Percentiles rank a stretch among this genome's conserved stretches.
Evolutionary conservation across 352 stramenopile species (phyloP).

Genomic region (Thalassiosira exigua): DNA sequence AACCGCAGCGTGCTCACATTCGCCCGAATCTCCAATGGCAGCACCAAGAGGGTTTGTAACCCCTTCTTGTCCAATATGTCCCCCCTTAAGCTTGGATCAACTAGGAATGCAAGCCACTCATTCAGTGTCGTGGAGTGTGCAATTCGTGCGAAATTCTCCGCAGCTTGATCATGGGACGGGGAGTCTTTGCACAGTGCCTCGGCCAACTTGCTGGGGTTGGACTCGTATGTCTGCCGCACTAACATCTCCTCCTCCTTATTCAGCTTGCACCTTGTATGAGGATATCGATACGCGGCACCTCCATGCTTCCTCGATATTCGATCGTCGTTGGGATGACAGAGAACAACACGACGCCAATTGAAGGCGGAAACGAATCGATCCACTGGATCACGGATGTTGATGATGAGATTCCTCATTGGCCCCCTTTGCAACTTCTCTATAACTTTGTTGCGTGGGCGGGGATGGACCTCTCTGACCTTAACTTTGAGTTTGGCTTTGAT

Average conservation of each 20-base stretch:
- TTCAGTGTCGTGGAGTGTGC: neutral
- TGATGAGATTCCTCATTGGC: slow-evolving; percentile 12
- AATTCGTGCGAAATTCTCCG: slow-evolving; percentile 8
- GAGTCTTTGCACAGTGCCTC: slow-evolving; percentile 31
- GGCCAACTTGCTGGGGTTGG: neutral
- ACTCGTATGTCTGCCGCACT: slow-evolving; percentile 21
- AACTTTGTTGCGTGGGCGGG: neutral
- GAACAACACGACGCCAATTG: slow-evolving; percentile 6
- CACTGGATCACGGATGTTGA: slow-evolving; percentile 40
- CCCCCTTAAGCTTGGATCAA: neutral
- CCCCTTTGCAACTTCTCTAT: slow-evolving; percentile 17
- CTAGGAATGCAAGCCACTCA: slow-evolving; percentile 27
- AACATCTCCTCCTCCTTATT: slow-evolving; percentile 26
- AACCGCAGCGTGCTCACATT: neutral
- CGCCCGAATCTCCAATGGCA: slow-evolving; percentile 6
- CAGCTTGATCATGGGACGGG: neutral
- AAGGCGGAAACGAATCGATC: slow-evolving; percentile 45
- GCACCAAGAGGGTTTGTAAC: slow-evolving; percentile 23
- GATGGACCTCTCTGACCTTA: slow-evolving; percentile 2
- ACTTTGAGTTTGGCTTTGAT: neutral
- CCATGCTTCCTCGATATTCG: neutral
- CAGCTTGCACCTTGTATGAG: slow-evolving; percentile 5
- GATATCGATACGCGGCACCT: neutral
- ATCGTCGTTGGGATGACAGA: slow-evolving; percentile 27
- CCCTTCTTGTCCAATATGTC: neutral